Evolutionary conservation across 1,139 yeast species (phyloP).

Genomic region (Hyphopichia burtonii): DNA sequence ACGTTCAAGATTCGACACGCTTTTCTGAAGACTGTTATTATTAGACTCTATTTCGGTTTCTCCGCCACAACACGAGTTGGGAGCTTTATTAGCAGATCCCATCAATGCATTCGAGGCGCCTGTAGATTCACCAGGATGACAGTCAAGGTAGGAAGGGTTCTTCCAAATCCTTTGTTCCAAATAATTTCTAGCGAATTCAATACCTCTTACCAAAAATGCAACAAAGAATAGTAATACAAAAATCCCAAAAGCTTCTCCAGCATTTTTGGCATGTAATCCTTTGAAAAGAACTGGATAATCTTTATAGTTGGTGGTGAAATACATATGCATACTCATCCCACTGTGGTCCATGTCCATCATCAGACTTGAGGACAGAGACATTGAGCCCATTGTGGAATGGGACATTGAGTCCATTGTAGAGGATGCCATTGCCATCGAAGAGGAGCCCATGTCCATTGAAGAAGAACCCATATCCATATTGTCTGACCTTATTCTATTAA

Average conservation of each 20-base stretch:
- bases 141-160: conserved; percentile 29
- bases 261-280: conserved; percentile 48
- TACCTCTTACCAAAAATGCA: conserved; percentile 57
- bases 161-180: conserved; percentile 65
- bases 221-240: conserved; percentile 58
- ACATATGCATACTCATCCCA: conserved; percentile 51
- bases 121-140: conserved; percentile 11
- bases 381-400: conserved; percentile 9
- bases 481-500: background rate
- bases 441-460: conserved; percentile 2
- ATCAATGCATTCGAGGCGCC: conserved; percentile 8
- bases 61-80: conserved; percentile 10
- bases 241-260: conserved; percentile 70
- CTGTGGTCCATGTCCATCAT: conserved; percentile 15
- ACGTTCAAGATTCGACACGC: background rate
- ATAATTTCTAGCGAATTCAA: conserved; percentile 58
- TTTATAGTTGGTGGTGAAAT: conserved; percentile 48
- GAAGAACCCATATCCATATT: conserved; percentile 1
- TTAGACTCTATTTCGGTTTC: conserved; percentile 12
- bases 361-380: conserved; percentile 10
- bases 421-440: conserved; percentile 5
- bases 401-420: conserved; percentile 12
- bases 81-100: background rate
- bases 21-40: conserved; percentile 3
- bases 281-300: conserved; percentile 63